Percentiles rank a stretch among this genome's conserved stretches.
phyloP scores from a whole-genome alignment of 768 basidiomycete genomes.

The Xerocomus brunneocitrinus region DNA sequence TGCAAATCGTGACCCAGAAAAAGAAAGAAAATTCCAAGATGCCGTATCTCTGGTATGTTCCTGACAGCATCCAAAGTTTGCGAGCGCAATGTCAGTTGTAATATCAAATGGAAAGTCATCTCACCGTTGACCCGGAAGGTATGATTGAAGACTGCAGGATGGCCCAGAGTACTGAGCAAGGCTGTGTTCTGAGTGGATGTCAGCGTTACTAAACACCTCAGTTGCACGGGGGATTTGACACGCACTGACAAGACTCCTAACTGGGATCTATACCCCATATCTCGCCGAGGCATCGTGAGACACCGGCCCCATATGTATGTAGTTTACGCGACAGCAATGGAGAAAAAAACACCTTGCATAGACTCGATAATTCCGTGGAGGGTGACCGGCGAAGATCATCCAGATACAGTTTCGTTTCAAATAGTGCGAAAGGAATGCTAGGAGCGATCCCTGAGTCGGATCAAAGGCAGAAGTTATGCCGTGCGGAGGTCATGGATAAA shows the following conservation, averaged over 20 bases:
- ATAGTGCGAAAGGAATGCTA: constrained; percentile 8
- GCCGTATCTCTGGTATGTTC: not conserved
- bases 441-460: constrained; percentile 24
- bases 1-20: not conserved
- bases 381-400: not conserved
- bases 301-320: constrained; percentile 7
- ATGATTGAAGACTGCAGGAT: constrained; percentile 2
- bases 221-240: constrained; percentile 9
- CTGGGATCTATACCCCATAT: constrained; percentile 21
- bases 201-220: constrained; percentile 3
- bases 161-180: constrained; percentile 6
- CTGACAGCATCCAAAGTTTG: not conserved
- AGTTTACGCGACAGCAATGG: constrained; percentile 15
- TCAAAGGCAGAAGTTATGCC: constrained; percentile 18
- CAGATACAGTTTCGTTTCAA: constrained; percentile 10
- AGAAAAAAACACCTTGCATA: constrained; percentile 4
- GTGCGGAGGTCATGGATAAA: constrained; percentile 5
- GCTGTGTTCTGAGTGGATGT: constrained; percentile 11
- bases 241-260: constrained; percentile 6
- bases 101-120: constrained; percentile 8
- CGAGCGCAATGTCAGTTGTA: constrained; percentile 23
- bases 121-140: constrained; percentile 7
- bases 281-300: constrained; percentile 7
- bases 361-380: constrained; percentile 8
- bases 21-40: not conserved